Percentiles rank a stretch among this genome's conserved stretches.
phyloP scores from a whole-genome alignment of 352 stramenopile genomes.

The Phytophthora fragariae region DNA sequence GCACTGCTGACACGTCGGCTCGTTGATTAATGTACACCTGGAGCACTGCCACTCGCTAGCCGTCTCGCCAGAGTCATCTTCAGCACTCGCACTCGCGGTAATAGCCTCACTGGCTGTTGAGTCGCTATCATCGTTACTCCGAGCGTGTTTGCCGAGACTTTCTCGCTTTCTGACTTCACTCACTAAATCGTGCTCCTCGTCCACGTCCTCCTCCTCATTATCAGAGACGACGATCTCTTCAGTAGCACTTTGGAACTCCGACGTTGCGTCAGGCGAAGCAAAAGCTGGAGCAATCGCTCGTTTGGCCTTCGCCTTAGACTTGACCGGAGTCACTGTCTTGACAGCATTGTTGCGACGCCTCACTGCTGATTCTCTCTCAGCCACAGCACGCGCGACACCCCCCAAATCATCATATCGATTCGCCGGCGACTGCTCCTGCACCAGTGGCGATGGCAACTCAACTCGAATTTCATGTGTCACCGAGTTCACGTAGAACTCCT shows the following conservation, averaged over 20 bases:
- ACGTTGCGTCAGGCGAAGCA: conserved; percentile 52
- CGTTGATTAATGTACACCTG: conserved; percentile 84
- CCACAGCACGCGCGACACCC: conserved; percentile 32
- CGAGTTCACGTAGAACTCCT: conserved; percentile 86
- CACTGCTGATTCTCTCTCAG: conserved; percentile 27
- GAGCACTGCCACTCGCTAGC: conserved; percentile 73
- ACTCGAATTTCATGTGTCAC: conserved; percentile 77
- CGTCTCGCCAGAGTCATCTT: conserved; percentile 26
- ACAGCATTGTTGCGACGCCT: background rate
- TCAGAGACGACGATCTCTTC: conserved; percentile 48
- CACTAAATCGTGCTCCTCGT: conserved; percentile 19
- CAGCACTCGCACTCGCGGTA: conserved; percentile 17
- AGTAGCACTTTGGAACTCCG: conserved; percentile 41
- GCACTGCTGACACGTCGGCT: conserved; percentile 55
- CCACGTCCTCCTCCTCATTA: conserved; percentile 31
- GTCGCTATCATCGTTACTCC: conserved; percentile 39
- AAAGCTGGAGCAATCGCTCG: conserved; percentile 53
- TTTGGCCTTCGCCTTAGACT: conserved; percentile 35
- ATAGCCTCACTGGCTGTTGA: conserved; percentile 30
- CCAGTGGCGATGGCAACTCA: conserved; percentile 55
- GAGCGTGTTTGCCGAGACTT: conserved; percentile 42
- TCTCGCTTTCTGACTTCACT: conserved; percentile 20
- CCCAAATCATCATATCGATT: conserved; percentile 60
- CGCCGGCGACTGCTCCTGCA: conserved; percentile 61
- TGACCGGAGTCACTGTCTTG: conserved; percentile 31